Base-by-base conservation (phyloP, 192 early-diverging fungal genomes). In the Funneliformis geosporum region DNA sequence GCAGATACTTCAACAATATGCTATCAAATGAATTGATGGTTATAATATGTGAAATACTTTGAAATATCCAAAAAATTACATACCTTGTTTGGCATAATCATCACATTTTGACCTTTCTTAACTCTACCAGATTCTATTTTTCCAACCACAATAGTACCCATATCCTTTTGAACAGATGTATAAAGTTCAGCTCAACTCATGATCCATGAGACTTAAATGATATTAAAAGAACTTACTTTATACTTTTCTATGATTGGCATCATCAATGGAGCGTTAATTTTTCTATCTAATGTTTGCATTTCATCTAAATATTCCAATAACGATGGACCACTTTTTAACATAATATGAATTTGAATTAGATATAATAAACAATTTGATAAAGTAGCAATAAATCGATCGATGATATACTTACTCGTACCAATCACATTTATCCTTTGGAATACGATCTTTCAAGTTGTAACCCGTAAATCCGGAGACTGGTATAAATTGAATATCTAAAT, bases 401-500 rank as follows among this genome's bases (percentile, higher is more conserved):
- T 38, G n/a, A 50, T 11, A 50, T 68, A n/a, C 60, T 16, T 79
- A 79, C 44, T 73, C 89, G 81, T 92, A 95, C 92, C 93, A 97
- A 55, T 82, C 55, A 82, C 93, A 95, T 28, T 82, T 85, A 66
- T 83, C 82, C 60, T 82, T 75, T 75, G 84, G 86, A 23, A 95
- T 79, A 42, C 90, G 85, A 76, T 98, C 95, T 86, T 98, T 99
- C 84, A 99, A 87, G 86, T 98, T 98, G 27, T 95, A 96, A 69
- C 98, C 98, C 55, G 96, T 96, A 88, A 87, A 99, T 23, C 96
- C 98, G 82, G 97, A 99, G 11, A 99, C 92, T 47, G 98, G 98
- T 80, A 99, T 88, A 79, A 92, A 93, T 50, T 90, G 88, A 75
- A 99, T 79, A 83, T 99, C 96, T 70, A 83, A 73, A 60, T 80